Base-by-base conservation (phyloP, 2,329 filamentous ascomycete species). In the Talaromyces amestolkiae region DNA sequence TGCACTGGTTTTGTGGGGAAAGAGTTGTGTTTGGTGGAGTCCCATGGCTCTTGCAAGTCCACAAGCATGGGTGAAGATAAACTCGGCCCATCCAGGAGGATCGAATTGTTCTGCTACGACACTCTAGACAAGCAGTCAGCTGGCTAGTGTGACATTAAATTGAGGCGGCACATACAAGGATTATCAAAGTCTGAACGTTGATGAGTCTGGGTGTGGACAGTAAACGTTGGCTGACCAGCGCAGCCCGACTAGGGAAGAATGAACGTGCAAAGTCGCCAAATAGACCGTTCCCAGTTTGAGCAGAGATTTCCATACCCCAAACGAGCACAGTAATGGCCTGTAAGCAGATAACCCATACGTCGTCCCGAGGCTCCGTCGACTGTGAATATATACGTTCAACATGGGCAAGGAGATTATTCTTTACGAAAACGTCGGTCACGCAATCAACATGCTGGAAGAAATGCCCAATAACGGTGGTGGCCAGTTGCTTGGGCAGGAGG, bases 31-130 rank as follows among this genome's bases (percentile, higher is more conserved):
- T 58, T 67, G 63, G 56, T 68, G 65, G 11, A 68, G 49, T 17
- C 67, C 65, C 61, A 68, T 68, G 8, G 58, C 65, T 49, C 67
- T 41, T 19, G 66, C 65, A 31, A 68, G 63, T n/a, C 58, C 54
- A 56, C 67, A 68, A n/a, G 67, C 67, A 24, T 68, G 65, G 11
- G 51, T 49, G 41, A 68, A 67, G 1, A 67, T 59, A 2, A 63
- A 61, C 24, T 65, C 62, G 15, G 67, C 58, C 45, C 59, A 65
- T 22, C 67, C 67, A 4, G 63, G 63, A 17, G 65, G 59, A 43
- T 63, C 61, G 22, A 62, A 68, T 41, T 67, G 65, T 41, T 68
- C 62, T 31, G 66, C 67, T 24, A 58, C 67, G 39, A 68, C 43
- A 33, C 67, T 68, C 65, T 27, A 27, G 27, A 27, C 27, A 27